Conservation (phyloP, 2,329 filamentous ascomycete species). For the Sclerotinia minor region DNA sequence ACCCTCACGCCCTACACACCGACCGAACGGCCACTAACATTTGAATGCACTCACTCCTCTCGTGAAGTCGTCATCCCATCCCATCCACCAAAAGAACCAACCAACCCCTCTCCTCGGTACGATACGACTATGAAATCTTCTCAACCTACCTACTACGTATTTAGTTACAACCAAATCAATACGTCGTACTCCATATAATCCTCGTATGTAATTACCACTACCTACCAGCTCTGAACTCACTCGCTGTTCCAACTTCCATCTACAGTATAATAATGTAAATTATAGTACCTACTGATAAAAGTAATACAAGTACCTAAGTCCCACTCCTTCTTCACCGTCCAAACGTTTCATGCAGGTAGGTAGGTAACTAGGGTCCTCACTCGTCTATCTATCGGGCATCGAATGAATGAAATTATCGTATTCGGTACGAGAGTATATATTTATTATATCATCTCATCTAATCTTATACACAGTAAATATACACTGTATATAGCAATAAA, state of each 20-base stretch:
- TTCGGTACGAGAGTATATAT: not conserved
- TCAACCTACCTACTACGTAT: too few relatives aligned
- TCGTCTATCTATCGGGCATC: not conserved
- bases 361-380: slow-evolving; percentile 1
- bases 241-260: not conserved
- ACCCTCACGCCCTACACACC: not conserved
- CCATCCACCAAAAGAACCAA: too few relatives aligned
- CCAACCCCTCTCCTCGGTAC: too few relatives aligned
- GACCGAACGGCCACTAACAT: slow-evolving; percentile 1
- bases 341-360: slow-evolving; percentile 8
- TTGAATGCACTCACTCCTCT: too few relatives aligned
- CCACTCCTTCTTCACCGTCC: slow-evolving; percentile 12
- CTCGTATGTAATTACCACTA: not conserved
- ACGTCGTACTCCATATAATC: too few relatives aligned
- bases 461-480: too few relatives aligned
- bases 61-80: too few relatives aligned
- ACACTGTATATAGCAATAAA: too few relatives aligned
- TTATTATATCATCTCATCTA: not conserved
- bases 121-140: too few relatives aligned
- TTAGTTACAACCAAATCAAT: too few relatives aligned
- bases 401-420: not conserved
- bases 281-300: too few relatives aligned
- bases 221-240: too few relatives aligned
- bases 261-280: not conserved
- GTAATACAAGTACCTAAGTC: not conserved